These are phyloP conservation scores for Phytophthora agathidicida DNA, from an alignment of 352 stramenopile genomes.

Conservation along the genomic window DNA sequence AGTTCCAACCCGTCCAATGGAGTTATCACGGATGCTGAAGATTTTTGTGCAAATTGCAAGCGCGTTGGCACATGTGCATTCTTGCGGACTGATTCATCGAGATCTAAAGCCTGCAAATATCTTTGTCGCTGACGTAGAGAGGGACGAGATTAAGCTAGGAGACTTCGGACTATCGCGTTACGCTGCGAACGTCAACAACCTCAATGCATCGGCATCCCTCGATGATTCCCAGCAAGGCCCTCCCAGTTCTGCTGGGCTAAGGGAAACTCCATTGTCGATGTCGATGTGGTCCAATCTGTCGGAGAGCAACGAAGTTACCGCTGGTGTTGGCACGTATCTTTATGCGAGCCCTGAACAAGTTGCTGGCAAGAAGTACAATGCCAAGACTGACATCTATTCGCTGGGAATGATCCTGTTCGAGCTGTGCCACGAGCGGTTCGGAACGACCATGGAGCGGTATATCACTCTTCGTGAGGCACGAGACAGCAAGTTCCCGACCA, in stretches of 20 bases:
- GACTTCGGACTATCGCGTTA: slow-evolving; percentile 91
- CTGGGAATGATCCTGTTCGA: slow-evolving; percentile 94
- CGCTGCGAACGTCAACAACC: slow-evolving; percentile 80
- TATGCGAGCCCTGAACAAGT: slow-evolving; percentile 92
- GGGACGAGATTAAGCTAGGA: slow-evolving; percentile 89
- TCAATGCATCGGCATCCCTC: slow-evolving; percentile 43
- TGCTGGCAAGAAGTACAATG: slow-evolving; percentile 90
- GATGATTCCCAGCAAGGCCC: slow-evolving; percentile 41
- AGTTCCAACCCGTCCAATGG: slow-evolving; percentile 69
- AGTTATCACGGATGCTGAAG: slow-evolving; percentile 80
- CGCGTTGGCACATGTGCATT: slow-evolving; percentile 91
- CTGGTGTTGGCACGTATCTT: slow-evolving; percentile 89
- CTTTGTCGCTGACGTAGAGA: slow-evolving; percentile 87
- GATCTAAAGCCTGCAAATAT: slow-evolving; percentile 94
- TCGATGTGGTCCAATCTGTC: slow-evolving; percentile 77
- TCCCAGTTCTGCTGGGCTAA: slow-evolving; percentile 25
- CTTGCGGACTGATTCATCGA: slow-evolving; percentile 90
- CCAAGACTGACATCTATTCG: slow-evolving; percentile 92
- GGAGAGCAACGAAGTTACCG: slow-evolving; percentile 85
- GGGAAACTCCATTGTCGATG: slow-evolving; percentile 45
- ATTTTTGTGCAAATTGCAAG: slow-evolving; percentile 91
- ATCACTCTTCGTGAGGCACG: slow-evolving; percentile 78
- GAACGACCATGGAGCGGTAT: slow-evolving; percentile 91
- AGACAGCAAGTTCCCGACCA: slow-evolving; percentile 66
- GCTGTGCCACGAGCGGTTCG: slow-evolving; percentile 89